Conservation (phyloP, 352 stramenopile genomes). For the Phytopythium cucurbitacearum region DNA sequence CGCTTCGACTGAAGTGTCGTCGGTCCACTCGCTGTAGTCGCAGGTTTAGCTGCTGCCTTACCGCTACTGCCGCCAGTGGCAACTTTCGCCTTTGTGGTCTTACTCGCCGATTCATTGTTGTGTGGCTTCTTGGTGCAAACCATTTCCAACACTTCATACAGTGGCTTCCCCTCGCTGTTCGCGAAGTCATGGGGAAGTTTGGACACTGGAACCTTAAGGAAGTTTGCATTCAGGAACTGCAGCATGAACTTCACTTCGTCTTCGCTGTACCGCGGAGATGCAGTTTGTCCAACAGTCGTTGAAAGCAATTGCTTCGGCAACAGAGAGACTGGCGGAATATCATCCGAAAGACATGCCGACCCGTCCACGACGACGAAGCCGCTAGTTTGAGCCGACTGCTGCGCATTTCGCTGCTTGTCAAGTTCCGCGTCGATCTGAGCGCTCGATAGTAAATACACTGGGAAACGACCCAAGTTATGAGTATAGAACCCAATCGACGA, state of each 20-base stretch:
- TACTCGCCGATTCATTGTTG: constrained; percentile 7
- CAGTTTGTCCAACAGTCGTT: neutral
- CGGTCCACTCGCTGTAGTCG: too few relatives aligned
- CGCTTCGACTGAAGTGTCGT: constrained; percentile 28
- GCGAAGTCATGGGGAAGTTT: constrained; percentile 81
- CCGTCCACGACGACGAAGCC: constrained; percentile 52
- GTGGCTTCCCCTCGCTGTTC: constrained; percentile 60
- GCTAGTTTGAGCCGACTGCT: constrained; percentile 8
- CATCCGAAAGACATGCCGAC: constrained; percentile 14
- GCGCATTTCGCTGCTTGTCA: constrained; percentile 20
- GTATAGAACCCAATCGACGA: constrained; percentile 34
- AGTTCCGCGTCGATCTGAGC: constrained; percentile 39
- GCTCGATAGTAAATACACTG: constrained; percentile 49
- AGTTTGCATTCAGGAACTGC: constrained; percentile 87
- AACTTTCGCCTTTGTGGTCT: constrained; percentile 16
- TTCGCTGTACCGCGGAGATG: constrained; percentile 17
- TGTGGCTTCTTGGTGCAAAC: constrained; percentile 78
- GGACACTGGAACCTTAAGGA: constrained; percentile 55
- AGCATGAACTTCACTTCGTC: constrained; percentile 61
- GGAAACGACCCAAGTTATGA: constrained; percentile 43
- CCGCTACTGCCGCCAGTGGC: constrained; percentile 1
- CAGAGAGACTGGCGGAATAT: constrained; percentile 1
- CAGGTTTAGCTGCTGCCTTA: neutral
- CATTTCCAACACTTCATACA: constrained; percentile 90
- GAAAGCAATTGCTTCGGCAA: neutral